Percentiles rank a stretch among this genome's conserved stretches.
These are phyloP conservation scores for Triticum dicoccoides DNA, from an alignment of 176 grass and related monocot species.

Conservation along the genomic window DNA sequence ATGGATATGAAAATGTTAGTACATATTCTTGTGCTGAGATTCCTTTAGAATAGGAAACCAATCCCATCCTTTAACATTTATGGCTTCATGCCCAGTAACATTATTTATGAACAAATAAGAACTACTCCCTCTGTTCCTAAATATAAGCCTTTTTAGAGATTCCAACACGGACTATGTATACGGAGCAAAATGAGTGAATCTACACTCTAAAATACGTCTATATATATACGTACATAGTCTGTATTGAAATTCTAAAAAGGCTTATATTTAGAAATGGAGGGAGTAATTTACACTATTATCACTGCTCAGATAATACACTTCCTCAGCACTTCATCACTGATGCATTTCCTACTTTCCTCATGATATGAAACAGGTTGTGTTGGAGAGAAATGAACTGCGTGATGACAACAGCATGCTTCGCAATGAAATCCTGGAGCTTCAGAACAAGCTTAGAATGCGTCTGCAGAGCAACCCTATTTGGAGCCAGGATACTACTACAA, in stretches of 20 bases:
- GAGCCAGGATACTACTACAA: constrained; percentile 32
- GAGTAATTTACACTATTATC: neutral
- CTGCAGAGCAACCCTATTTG: constrained; percentile 33
- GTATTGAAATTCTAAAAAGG: no score
- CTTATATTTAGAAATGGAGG: no score
- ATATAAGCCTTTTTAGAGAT: no score
- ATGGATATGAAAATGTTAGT: neutral
- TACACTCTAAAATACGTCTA: no score
- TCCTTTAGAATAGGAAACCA: neutral
- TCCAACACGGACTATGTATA: no score
- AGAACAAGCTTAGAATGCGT: constrained; percentile 46
- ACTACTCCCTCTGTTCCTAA: no score
- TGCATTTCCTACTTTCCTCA: constrained; percentile 1
- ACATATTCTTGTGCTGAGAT: neutral
- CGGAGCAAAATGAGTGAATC: no score
- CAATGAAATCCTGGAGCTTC: constrained; percentile 51
- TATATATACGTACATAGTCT: no score
- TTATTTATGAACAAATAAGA: neutral
- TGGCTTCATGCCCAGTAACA: constrained; percentile 4
- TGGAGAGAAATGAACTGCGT: constrained; percentile 73
- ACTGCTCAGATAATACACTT: neutral
- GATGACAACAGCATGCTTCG: constrained; percentile 64
- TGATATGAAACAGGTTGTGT: constrained; percentile 51
- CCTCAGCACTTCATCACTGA: neutral
- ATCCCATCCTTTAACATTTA: neutral